Evolutionary conservation across 208 protist genomes (phyloP), one percentile per base, ranked within the genome.

Genomic region (Leishmania turanica): DNA sequence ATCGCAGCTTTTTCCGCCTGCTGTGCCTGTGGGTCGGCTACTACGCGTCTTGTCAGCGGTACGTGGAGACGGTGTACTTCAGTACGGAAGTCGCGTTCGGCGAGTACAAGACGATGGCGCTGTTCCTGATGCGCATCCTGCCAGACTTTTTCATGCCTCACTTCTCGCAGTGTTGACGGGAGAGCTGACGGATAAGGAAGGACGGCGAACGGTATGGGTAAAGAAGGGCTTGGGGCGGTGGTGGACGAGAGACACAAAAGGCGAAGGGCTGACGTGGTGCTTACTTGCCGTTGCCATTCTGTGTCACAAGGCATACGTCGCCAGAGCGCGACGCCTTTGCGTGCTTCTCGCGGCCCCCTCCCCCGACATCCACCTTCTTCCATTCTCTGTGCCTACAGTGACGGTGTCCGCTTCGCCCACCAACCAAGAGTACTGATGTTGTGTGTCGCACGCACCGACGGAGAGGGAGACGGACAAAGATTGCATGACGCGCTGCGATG

Each of bases 1-100:
- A 91, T 73, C 87, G 91, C 34, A 96, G 94, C 85, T 89, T 95
- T 73, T 96, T 97, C 83, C 92, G 92, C 6, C 83, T 97, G 65
- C 82, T 97, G 62, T 97, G 94, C 78, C 79, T 93, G 51, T 97
- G 94, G 94, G 71, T 95, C 19, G 91, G 88, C n/a, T 92, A 97
- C 86, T 97, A 97, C 83, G 85, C 84, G 15, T 87, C 87, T 34
- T 92, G 85, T 66, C 92, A 96, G 89, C 88, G 90, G 8, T 96
- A 95, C 84, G 87, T 96, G 42, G 92, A 92, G 77, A 97, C 92
- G 58, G 75, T 97, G 60, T 97, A 88, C 82, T 97, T 90, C 88
- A 94, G 86, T 85, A 94, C 94, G 0, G 91, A 96, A 83, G 86
- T 96, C 4, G 84, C 88, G 24, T 96, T 97, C 88, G 90, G 83